Conservation (phyloP, 2,329 filamentous ascomycete genomes). For the Fusarium anthophilum region DNA sequence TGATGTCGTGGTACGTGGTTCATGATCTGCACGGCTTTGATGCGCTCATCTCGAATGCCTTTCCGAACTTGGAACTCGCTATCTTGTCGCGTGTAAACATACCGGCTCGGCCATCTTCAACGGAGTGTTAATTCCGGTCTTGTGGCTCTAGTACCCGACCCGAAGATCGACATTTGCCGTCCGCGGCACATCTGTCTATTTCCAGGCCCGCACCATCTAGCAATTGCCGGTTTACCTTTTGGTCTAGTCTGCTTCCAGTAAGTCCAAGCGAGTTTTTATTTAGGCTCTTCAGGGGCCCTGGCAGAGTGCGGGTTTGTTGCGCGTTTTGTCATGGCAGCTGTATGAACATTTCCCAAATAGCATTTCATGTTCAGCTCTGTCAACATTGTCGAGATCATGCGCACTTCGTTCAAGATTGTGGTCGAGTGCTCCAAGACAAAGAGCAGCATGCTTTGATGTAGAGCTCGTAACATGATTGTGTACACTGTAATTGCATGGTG, state of each 20-base stretch:
- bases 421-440: neutral
- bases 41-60: constrained; percentile 19
- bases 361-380: neutral
- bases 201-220: constrained; percentile 29
- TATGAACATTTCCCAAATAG: neutral
- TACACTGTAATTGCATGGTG: neutral
- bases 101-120: constrained; percentile 1
- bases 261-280: constrained; percentile 17
- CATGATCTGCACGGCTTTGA: constrained; percentile 11
- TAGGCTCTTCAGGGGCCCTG: constrained; percentile 22
- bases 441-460: neutral
- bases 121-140: constrained; percentile 35
- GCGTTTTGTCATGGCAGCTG: constrained; percentile 2
- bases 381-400: neutral
- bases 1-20: neutral
- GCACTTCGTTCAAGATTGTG: neutral
- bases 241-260: constrained; percentile 23
- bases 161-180: constrained; percentile 43
- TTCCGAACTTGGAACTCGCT: constrained; percentile 12
- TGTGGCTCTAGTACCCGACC: constrained; percentile 33
- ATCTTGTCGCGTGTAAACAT: neutral
- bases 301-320: constrained; percentile 14
- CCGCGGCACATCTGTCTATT: constrained; percentile 39
- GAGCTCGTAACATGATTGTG: neutral
- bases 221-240: constrained; percentile 36